These are phyloP conservation scores for Debaryomyces nepalensis DNA, from an alignment of 1,139 yeast genomes.

Conservation along the genomic window DNA sequence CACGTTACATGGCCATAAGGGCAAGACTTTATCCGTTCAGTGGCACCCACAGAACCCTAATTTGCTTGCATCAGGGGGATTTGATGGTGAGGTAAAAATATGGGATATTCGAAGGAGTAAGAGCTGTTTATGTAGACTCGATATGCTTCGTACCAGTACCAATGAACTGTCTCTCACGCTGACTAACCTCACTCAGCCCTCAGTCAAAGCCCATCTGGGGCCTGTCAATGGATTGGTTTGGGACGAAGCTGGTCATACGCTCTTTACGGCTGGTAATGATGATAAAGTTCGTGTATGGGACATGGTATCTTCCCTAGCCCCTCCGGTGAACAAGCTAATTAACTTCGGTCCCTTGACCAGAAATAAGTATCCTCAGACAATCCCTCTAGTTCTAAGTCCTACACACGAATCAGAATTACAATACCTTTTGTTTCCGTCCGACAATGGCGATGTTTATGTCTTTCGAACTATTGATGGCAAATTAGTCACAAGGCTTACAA, in stretches of 20 bases:
- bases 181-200: conserved; percentile 36
- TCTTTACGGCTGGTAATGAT: conserved; percentile 74
- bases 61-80: conserved; percentile 74
- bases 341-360: conserved; percentile 82
- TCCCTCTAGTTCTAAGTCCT: conserved; percentile 52
- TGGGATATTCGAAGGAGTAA: conserved; percentile 81
- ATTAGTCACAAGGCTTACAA: conserved; percentile 53
- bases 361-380: conserved; percentile 58
- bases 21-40: conserved; percentile 64
- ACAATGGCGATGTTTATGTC: conserved; percentile 75
- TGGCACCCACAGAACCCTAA: conserved; percentile 77
- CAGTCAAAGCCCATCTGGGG: conserved; percentile 70
- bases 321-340: conserved; percentile 61
- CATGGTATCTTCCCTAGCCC: conserved; percentile 48
- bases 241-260: conserved; percentile 63
- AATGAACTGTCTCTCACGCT: conserved; percentile 16
- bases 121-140: conserved; percentile 66
- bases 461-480: conserved; percentile 69
- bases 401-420: conserved; percentile 54
- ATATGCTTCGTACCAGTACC: conserved; percentile 46
- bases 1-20: conserved; percentile 66
- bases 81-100: conserved; percentile 66
- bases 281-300: conserved; percentile 82
- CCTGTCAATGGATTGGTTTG: conserved; percentile 77
- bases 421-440: conserved; percentile 72